These are phyloP conservation scores for Phytophthora cryptogea DNA, from an alignment of 352 stramenopile species.

Conservation along the genomic window DNA sequence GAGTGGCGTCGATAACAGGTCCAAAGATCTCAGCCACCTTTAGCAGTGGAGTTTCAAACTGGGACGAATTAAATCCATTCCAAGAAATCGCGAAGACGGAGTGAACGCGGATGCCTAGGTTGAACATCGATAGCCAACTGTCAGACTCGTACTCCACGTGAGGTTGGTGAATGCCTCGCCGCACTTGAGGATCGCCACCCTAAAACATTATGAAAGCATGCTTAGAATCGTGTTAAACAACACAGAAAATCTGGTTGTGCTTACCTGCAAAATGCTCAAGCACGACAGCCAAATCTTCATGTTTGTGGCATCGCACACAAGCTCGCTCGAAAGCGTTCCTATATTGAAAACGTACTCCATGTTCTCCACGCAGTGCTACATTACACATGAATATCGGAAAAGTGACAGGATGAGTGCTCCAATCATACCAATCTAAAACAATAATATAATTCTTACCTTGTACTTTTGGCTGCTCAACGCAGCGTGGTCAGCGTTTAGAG, in stretches of 20 bases:
- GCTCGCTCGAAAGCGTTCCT: constrained; percentile 70
- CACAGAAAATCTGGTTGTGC: neutral
- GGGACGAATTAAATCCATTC: constrained; percentile 60
- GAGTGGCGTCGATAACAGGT: constrained; percentile 44
- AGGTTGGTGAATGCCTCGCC: constrained; percentile 69
- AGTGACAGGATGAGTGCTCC: neutral
- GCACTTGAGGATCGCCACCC: constrained; percentile 76
- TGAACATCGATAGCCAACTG: constrained; percentile 90
- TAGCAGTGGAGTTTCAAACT: constrained; percentile 35
- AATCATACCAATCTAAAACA: neutral
- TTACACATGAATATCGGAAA: constrained; percentile 2
- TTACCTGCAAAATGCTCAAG: constrained; percentile 68
- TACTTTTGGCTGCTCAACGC: constrained; percentile 87
- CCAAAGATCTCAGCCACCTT: constrained; percentile 54
- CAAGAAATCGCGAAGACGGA: constrained; percentile 83
- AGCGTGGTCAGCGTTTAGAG: constrained; percentile 76
- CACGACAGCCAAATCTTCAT: constrained; percentile 76
- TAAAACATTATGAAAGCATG: constrained; percentile 29
- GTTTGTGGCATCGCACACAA: constrained; percentile 76
- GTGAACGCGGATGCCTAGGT: constrained; percentile 86
- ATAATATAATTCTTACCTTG: constrained; percentile 52
- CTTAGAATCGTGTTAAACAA: constrained; percentile 14
- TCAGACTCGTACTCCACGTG: constrained; percentile 91
- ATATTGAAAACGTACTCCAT: constrained; percentile 89
- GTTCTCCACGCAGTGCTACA: constrained; percentile 85